Conservation (phyloP, 257 asterid genomes). For the Scutellaria baicalensis region DNA sequence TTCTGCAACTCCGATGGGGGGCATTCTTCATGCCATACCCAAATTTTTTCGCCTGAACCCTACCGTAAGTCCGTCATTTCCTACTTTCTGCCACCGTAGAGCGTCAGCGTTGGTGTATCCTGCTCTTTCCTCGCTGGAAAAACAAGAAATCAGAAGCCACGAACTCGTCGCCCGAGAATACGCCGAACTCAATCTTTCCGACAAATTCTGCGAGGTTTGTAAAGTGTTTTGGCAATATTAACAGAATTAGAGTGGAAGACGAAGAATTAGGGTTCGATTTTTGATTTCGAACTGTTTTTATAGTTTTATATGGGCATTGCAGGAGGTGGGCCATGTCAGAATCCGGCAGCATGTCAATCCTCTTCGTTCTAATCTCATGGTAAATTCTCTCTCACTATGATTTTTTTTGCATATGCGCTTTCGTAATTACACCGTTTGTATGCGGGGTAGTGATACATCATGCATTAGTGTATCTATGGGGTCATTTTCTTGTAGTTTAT, state of each 20-base stretch:
- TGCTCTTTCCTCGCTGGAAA: conserved; percentile 15
- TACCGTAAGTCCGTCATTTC: conserved; percentile 16
- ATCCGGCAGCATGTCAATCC: conserved; percentile 96
- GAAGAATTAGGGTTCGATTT: not conserved
- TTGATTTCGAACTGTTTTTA: not conserved
- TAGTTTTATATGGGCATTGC: conserved; percentile 3
- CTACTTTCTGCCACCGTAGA: conserved; percentile 16
- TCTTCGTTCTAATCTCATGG: conserved; percentile 65
- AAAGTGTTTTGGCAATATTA: not conserved
- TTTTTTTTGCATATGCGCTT: conserved; percentile 5
- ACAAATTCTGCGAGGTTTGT: conserved; percentile 39
- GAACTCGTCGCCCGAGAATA: conserved; percentile 70
- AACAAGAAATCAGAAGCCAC: conserved; percentile 36
- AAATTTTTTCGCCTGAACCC: conserved; percentile 23
- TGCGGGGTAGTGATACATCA: not conserved
- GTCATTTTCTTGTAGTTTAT: not conserved
- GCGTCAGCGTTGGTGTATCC: conserved; percentile 21
- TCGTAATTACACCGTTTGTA: not conserved
- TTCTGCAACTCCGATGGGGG: conserved; percentile 22
- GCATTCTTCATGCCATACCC: conserved; percentile 22
- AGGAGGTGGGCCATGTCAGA: conserved; percentile 93
- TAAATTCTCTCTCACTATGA: conserved; percentile 15
- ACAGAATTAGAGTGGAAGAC: not conserved
- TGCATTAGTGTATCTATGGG: not conserved
- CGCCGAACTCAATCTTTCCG: conserved; percentile 73